These are phyloP conservation scores for Marasmius fiardii DNA, from an alignment of 1,284 basidiomycete species.

Conservation along the genomic window DNA sequence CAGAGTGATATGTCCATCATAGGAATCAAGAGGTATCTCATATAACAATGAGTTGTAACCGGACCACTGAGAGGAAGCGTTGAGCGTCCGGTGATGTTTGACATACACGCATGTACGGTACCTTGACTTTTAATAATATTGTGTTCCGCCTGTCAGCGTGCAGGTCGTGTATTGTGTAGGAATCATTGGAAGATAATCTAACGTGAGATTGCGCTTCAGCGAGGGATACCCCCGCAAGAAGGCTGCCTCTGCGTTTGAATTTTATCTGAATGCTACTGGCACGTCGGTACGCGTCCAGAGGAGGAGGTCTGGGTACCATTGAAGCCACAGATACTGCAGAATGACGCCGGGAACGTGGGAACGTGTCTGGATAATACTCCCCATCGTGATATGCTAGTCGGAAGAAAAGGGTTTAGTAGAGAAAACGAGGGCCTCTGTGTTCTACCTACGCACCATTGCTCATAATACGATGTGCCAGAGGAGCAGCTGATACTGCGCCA, in stretches of 20 bases:
- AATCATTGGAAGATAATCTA: slow-evolving; percentile 55
- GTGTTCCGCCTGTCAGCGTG: slow-evolving; percentile 56
- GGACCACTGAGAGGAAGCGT: slow-evolving; percentile 48
- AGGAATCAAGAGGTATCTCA: slow-evolving; percentile 68
- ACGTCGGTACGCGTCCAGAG: slow-evolving; percentile 40
- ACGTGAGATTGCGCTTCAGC: slow-evolving; percentile 66
- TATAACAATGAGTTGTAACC: slow-evolving; percentile 71
- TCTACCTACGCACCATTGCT: slow-evolving; percentile 3
- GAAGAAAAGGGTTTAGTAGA: background rate
- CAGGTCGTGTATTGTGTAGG: slow-evolving; percentile 60
- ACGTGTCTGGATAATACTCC: slow-evolving; percentile 26
- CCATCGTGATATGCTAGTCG: slow-evolving; percentile 30
- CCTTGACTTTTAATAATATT: slow-evolving; percentile 61
- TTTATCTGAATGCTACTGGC: slow-evolving; percentile 53
- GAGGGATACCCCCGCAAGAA: slow-evolving; percentile 62
- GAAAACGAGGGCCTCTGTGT: slow-evolving; percentile 26
- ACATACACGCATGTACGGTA: slow-evolving; percentile 24
- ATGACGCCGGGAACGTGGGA: slow-evolving; percentile 44
- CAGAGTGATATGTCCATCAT: slow-evolving; percentile 60
- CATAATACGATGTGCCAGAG: background rate
- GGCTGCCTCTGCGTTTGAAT: slow-evolving; percentile 70
- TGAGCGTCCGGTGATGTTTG: background rate
- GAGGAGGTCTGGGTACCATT: slow-evolving; percentile 25
- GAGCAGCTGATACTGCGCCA: background rate
- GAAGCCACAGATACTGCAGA: slow-evolving; percentile 54